phyloP scores from a whole-genome alignment of 2,329 filamentous ascomycete genomes.

The Allantophomopsis lycopodina region DNA sequence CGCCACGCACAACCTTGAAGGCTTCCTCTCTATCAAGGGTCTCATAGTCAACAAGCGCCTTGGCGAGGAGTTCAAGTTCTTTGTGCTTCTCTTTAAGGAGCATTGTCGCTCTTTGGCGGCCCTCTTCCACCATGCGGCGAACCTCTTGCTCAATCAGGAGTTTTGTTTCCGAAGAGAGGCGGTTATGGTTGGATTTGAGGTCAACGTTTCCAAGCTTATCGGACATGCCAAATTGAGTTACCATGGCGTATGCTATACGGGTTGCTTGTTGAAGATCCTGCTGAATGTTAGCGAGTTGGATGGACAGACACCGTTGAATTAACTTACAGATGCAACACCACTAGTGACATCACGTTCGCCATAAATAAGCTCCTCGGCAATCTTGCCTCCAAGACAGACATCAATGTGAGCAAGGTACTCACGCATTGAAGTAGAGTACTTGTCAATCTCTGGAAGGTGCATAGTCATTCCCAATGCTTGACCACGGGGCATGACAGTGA shows the following conservation, averaged over 20 bases:
- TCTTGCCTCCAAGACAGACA: slow-evolving; percentile 72
- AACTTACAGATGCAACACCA: slow-evolving; percentile 63
- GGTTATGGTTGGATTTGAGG: slow-evolving; percentile 65
- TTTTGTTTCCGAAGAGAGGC: slow-evolving; percentile 76
- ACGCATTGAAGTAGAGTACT: slow-evolving; percentile 74
- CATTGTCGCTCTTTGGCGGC: slow-evolving; percentile 56
- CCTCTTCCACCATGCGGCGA: slow-evolving; percentile 70
- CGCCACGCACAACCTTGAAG: slow-evolving; percentile 75
- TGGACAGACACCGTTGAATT: neutral
- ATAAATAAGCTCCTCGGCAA: slow-evolving; percentile 83
- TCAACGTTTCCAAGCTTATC: slow-evolving; percentile 80
- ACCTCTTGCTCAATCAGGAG: slow-evolving; percentile 81
- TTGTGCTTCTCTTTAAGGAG: slow-evolving; percentile 64
- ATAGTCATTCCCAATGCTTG: slow-evolving; percentile 77
- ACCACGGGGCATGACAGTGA: slow-evolving; percentile 89
- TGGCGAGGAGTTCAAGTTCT: slow-evolving; percentile 77
- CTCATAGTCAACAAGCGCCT: slow-evolving; percentile 88
- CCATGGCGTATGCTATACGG: slow-evolving; percentile 70
- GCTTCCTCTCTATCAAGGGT: slow-evolving; percentile 83
- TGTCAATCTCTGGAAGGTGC: slow-evolving; percentile 81
- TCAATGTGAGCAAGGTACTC: slow-evolving; percentile 75
- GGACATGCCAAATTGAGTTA: slow-evolving; percentile 84
- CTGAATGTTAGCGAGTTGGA: slow-evolving; percentile 14
- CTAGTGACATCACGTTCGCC: slow-evolving; percentile 85
- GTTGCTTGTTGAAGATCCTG: slow-evolving; percentile 80